Evolutionary conservation across 345 rosid genomes (phyloP).

Genomic region (Brassica cretica): DNA sequence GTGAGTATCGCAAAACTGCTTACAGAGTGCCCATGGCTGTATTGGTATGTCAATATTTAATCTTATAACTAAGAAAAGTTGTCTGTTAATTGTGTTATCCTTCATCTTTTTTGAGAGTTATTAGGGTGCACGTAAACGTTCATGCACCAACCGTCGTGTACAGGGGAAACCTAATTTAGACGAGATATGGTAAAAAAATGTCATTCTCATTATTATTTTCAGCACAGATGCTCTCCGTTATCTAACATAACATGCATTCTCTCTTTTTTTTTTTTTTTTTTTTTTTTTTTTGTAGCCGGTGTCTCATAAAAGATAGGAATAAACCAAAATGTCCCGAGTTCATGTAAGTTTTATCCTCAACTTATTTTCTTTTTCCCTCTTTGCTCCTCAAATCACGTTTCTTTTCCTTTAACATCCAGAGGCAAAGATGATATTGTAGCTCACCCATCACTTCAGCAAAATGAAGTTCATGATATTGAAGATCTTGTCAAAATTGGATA

Average conservation of each 20-base stretch:
- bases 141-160: background rate
- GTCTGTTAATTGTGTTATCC: background rate
- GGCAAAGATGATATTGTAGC: background rate
- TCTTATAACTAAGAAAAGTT: background rate
- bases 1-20: background rate
- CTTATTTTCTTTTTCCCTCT: background rate
- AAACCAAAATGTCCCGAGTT: background rate
- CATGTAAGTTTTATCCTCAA: background rate
- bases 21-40: slow-evolving; percentile 4
- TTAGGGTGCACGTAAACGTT: background rate
- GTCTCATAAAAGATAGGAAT: background rate
- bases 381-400: background rate
- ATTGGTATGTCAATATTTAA: background rate
- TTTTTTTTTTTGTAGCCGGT: background rate
- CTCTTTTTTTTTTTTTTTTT: no score
- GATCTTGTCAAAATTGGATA: background rate
- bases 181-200: background rate
- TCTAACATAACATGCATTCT: background rate
- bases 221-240: background rate
- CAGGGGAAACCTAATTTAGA: background rate
- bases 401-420: background rate
- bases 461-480: background rate
- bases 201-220: background rate
- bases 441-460: background rate
- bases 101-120: background rate